Percentiles rank a stretch among this genome's conserved stretches.
Evolutionary conservation across 495 filamentous ascomycete species (phyloP).

Genomic region (Tuber umbilicatum): DNA sequence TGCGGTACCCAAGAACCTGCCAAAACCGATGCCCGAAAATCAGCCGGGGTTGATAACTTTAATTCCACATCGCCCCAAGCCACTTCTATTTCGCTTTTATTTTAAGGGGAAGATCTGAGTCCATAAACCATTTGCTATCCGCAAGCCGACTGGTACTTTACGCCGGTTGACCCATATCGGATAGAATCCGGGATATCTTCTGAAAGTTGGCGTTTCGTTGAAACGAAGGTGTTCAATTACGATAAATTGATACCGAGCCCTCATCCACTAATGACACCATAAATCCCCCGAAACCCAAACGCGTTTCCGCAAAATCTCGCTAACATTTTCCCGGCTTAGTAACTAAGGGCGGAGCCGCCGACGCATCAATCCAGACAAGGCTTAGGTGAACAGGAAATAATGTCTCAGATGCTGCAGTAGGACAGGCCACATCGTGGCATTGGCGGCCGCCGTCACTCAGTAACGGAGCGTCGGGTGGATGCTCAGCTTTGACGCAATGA

Average conservation of each 20-base stretch:
- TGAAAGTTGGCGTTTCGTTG: neutral
- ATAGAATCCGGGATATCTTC: neutral
- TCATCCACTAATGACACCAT: neutral
- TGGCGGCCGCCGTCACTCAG: neutral
- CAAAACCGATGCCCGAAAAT: neutral
- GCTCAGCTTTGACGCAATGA: neutral
- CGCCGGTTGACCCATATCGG: neutral
- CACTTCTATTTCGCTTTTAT: neutral
- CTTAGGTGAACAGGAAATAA: neutral
- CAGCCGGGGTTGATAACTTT: neutral
- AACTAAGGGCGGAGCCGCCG: neutral
- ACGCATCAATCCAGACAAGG: neutral
- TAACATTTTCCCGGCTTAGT: neutral
- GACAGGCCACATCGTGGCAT: neutral
- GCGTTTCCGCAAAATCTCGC: neutral
- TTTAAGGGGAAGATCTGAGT: neutral
- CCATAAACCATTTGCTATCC: neutral
- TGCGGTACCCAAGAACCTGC: neutral
- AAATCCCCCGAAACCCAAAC: neutral
- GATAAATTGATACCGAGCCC: neutral
- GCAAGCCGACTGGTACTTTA: neutral
- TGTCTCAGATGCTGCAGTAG: neutral
- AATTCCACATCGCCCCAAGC: neutral
- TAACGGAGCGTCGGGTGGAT: neutral
- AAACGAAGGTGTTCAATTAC: neutral